Evolutionary conservation across 345 rosid genomes (phyloP).

Genomic region (Brassica juncea): DNA sequence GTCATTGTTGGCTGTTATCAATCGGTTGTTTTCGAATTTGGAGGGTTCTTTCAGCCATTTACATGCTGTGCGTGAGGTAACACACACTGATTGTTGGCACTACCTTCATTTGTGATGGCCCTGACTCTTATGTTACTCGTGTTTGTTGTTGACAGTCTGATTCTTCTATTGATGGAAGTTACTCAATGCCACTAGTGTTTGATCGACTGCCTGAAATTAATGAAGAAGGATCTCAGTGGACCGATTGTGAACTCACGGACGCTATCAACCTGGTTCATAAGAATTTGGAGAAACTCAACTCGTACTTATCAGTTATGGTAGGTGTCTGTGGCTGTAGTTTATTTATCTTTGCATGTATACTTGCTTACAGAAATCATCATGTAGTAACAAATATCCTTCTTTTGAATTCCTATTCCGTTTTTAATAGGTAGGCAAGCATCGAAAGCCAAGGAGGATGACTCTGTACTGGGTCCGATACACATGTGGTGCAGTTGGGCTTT

Average conservation of each 20-base stretch:
- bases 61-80: conserved; percentile 63
- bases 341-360: not conserved
- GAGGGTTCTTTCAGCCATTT: conserved; percentile 69
- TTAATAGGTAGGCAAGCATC: conserved; percentile 70
- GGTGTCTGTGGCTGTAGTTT: conserved; percentile 20
- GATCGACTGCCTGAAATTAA: conserved; percentile 63
- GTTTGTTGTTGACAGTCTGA: conserved; percentile 52
- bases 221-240: conserved; percentile 73
- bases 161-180: conserved; percentile 65
- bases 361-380: conserved; percentile 8
- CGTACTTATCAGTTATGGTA: conserved; percentile 67
- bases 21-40: conserved; percentile 61
- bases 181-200: conserved; percentile 62
- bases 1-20: conserved; percentile 50
- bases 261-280: conserved; percentile 60
- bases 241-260: conserved; percentile 70
- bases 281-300: conserved; percentile 69
- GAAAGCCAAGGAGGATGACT: conserved; percentile 68
- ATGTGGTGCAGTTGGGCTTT: conserved; percentile 81
- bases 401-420: not conserved
- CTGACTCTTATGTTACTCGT: conserved; percentile 5
- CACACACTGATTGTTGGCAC: not conserved
- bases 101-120: not conserved
- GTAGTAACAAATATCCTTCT: not conserved
- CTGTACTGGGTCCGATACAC: conserved; percentile 77